A percentile compares a stretch with the other conserved stretches of the same genome.
phyloP scores from a whole-genome alignment of 441 rosid species.

The Gossypium schwendimanii region DNA sequence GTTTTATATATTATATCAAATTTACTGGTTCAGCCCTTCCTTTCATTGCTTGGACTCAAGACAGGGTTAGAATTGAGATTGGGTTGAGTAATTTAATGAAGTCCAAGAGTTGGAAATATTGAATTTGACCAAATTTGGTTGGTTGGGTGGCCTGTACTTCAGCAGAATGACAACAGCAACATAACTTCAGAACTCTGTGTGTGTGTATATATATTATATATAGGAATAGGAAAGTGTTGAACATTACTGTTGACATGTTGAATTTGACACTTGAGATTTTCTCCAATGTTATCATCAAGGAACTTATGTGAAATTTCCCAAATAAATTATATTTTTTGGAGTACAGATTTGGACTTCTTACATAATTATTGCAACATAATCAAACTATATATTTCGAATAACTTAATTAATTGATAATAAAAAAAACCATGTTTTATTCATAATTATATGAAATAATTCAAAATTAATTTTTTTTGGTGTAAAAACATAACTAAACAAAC shows the following conservation, averaged over 20 bases:
- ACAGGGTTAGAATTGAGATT: not conserved
- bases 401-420: too few species aligned
- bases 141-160: not conserved
- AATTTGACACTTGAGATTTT: not conserved
- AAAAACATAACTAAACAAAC: too few species aligned
- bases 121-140: slow-evolving; percentile 17
- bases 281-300: not conserved
- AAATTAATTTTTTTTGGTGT: too few species aligned
- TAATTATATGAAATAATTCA: too few species aligned
- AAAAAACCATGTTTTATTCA: too few species aligned
- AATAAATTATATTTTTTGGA: not conserved
- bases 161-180: not conserved
- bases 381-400: too few species aligned
- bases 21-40: not conserved
- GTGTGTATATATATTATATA: not conserved
- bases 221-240: not conserved
- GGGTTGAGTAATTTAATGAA: not conserved
- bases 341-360: not conserved
- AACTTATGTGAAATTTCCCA: not conserved
- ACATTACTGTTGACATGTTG: not conserved
- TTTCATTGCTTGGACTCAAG: not conserved
- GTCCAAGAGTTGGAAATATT: slow-evolving; percentile 14
- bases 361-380: not conserved
- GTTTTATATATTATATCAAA: not conserved
- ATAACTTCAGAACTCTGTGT: not conserved